Evolutionary conservation across 345 rosid species (phyloP), one percentile per base, ranked within the genome.

Genomic region (Eutrema japonicum): DNA sequence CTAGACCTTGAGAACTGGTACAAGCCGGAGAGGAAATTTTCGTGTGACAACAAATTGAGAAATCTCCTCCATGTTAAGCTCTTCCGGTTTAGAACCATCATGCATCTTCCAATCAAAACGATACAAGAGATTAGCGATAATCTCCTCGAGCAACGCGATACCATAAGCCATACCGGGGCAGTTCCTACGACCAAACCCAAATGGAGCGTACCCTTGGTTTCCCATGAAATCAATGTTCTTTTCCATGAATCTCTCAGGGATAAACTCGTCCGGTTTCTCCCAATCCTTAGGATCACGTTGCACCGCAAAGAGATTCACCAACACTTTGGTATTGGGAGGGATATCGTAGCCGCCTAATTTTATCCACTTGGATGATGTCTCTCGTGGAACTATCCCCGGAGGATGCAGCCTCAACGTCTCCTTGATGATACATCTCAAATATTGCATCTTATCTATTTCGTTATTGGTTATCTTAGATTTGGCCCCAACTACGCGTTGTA

Each of bases 1-100:
- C 10, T 18, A n/a, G 3, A 10, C 37, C 70, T 71, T 52, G 14
- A 36, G 70, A 46, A 73, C 47, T 5, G 79, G 79, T 32, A 75
- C 55, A 52, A 75, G 70, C n/a, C 46, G 32, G 0, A 87, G 78
- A 78, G 70, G 87, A 14, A 70, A 52, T 6, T 88, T 75, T 46
- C 68, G 68, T 5, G 50, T 22, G 57, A 75, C 74, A 69, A 68
- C 79, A 57, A 75, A 68, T 7, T 61, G 74, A 43, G 8, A 75
- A 2, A 46, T 41, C 49, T 75, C 79, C 1, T 68, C 73, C 79
- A 75, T 75, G 16, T 41, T 45, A 32, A 75, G 53, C 29, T 68
- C 59, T 68, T 75, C 69, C 3, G 55, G 74, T 35, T n/a, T 68
- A 22, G 57, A 59, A 7, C 32, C 79, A 33, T 61, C 68, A 51